Percentiles rank a stretch among this genome's conserved stretches.
Evolutionary conservation across 768 basidiomycete species (phyloP).

Genomic region (Boletus rex-veris): DNA sequence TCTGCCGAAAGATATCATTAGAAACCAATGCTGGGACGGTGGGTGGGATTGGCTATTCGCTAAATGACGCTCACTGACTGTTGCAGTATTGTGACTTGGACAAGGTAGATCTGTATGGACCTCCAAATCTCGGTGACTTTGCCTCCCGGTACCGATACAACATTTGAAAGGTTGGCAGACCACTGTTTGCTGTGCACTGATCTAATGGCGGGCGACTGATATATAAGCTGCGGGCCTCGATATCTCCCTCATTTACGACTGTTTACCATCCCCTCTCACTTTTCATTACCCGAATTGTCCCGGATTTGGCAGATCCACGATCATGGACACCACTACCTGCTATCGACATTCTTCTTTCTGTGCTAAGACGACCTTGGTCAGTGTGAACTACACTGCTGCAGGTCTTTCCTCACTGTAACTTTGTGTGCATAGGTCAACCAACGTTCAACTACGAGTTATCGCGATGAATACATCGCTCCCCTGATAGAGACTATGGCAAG

Average conservation of each 20-base stretch:
- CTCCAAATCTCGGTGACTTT: background rate
- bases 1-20: background rate
- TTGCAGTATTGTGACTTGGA: background rate
- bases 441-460: background rate
- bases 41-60: background rate
- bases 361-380: conserved; percentile 7
- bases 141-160: background rate
- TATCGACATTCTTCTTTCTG: background rate
- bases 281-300: background rate
- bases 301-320: background rate
- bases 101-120: background rate
- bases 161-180: background rate
- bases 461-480: conserved; percentile 1
- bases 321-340: conserved; percentile 8
- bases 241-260: background rate
- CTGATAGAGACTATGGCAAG: conserved; percentile 4
- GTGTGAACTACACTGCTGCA: background rate
- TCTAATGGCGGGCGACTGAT: conserved; percentile 7
- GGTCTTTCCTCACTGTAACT: background rate
- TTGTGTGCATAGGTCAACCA: conserved; percentile 6
- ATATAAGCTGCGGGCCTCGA: conserved; percentile 17
- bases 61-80: background rate
- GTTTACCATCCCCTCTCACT: background rate
- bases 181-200: conserved; percentile 16
- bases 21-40: background rate